Percentiles rank a stretch among this genome's conserved stretches.
phyloP scores from a whole-genome alignment of 2,329 filamentous ascomycete genomes.

The Huntiella decipiens region DNA sequence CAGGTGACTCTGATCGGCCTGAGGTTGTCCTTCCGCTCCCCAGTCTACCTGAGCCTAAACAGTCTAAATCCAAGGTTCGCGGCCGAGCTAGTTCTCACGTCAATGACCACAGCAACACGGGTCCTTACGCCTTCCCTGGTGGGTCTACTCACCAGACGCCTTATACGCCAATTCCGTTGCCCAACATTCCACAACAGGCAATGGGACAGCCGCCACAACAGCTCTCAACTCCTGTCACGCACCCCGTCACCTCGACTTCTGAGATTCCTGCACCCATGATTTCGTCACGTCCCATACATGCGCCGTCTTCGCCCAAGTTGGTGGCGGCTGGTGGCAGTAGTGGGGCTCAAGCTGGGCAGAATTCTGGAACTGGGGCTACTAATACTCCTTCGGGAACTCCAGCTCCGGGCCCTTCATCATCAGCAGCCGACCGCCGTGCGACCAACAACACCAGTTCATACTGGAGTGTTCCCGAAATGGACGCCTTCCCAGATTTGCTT shows the following conservation, averaged over 20 bases:
- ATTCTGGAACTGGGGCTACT: conserved; percentile 7
- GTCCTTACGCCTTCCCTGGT: conserved; percentile 16
- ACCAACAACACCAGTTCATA: conserved; percentile 55
- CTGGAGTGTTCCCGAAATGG: conserved; percentile 69
- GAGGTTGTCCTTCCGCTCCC: conserved; percentile 2
- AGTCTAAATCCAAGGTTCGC: conserved; percentile 23
- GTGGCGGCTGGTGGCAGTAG: neutral
- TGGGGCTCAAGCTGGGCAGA: neutral
- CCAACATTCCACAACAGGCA: conserved; percentile 14
- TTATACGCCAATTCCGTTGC: conserved; percentile 8
- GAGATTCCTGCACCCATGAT: conserved; percentile 3
- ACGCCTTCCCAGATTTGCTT: conserved; percentile 55
- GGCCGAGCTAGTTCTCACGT: conserved; percentile 37
- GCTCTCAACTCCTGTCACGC: neutral
- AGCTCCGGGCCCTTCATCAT: conserved; percentile 34
- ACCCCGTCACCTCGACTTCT: neutral
- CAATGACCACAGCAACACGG: conserved; percentile 19
- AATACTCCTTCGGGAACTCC: conserved; percentile 20
- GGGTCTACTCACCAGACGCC: neutral
- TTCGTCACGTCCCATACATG: conserved; percentile 3
- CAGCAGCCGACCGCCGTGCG: conserved; percentile 27
- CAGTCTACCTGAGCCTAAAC: conserved; percentile 17
- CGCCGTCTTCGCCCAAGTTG: neutral
- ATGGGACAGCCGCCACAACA: conserved; percentile 13
- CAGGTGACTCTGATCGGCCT: neutral